Percentiles rank a stretch among this genome's conserved stretches.
These are phyloP conservation scores for Epipyxis sp. DNA, from an alignment of 108 stramenopile genomes.

Conservation along the genomic window DNA sequence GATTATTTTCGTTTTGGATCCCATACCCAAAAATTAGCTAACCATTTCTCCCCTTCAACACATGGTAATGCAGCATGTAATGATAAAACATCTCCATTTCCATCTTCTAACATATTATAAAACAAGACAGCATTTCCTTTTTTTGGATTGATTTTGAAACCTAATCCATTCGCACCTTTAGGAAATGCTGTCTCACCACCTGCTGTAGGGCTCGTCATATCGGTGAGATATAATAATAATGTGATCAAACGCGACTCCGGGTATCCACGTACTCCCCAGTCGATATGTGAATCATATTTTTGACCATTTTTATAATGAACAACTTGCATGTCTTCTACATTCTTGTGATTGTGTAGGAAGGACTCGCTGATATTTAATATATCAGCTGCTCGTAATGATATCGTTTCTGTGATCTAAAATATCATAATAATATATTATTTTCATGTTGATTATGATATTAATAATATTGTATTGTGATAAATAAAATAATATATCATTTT, in stretches of 20 bases:
- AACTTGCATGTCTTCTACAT: constrained; percentile 74
- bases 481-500: too few relatives aligned
- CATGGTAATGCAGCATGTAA: constrained; percentile 74
- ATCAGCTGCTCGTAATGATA: constrained; percentile 72
- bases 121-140: constrained; percentile 76
- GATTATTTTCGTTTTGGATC: constrained; percentile 28
- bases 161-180: constrained; percentile 63
- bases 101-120: constrained; percentile 80
- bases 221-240: constrained; percentile 66
- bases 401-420: constrained; percentile 60
- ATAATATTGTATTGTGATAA: too few relatives aligned
- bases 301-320: constrained; percentile 71
- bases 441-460: too few relatives aligned
- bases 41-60: constrained; percentile 25
- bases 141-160: constrained; percentile 68
- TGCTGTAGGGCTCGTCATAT: constrained; percentile 39
- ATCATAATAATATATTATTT: too few relatives aligned
- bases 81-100: constrained; percentile 80
- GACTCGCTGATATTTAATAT: constrained; percentile 65
- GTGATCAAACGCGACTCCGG: constrained; percentile 65
- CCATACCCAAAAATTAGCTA: constrained; percentile 34
- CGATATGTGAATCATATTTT: constrained; percentile 81
- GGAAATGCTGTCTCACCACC: constrained; percentile 83
- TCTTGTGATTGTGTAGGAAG: constrained; percentile 35
- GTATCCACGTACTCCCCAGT: constrained; percentile 61